Percentiles rank a stretch among this genome's conserved stretches.
Evolutionary conservation across 1,139 yeast genomes (phyloP).

Genomic region (Kluyveromyces sp.): DNA sequence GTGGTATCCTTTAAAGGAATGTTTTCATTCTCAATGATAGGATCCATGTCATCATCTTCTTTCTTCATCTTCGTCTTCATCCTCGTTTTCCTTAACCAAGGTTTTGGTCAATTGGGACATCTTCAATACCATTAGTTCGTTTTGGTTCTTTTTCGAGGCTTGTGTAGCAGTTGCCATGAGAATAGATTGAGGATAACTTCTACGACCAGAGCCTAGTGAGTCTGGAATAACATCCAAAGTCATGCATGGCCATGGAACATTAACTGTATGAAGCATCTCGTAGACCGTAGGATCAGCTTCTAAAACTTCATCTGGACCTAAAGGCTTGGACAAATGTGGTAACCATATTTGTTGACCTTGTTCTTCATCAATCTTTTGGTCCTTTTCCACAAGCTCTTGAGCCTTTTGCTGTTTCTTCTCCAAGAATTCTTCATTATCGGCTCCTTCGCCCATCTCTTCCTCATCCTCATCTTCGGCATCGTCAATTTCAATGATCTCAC

Average conservation of each 20-base stretch:
- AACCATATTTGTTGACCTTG: conserved; percentile 46
- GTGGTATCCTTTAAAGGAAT: conserved; percentile 77
- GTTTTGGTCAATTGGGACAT: conserved; percentile 79
- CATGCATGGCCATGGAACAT: conserved; percentile 95
- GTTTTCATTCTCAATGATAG: conserved; percentile 77
- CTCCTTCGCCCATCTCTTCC: conserved; percentile 41
- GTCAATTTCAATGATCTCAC: conserved; percentile 73
- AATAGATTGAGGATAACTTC: conserved; percentile 82
- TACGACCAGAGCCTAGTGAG: conserved; percentile 75
- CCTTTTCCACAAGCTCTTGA: conserved; percentile 30
- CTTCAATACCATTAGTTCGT: conserved; percentile 79
- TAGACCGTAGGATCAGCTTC: conserved; percentile 96
- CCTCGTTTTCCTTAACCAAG: conserved; percentile 68
- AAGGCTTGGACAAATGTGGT: conserved; percentile 81
- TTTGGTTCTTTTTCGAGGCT: conserved; percentile 79
- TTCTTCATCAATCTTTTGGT: conserved; percentile 27
- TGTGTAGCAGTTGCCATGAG: conserved; percentile 91
- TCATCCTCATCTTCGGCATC: conserved; percentile 55
- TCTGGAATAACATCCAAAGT: conserved; percentile 88
- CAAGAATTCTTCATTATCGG: conserved; percentile 22
- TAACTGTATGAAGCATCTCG: conserved; percentile 91
- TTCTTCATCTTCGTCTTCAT: conserved; percentile 64
- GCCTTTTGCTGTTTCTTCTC: conserved; percentile 30
- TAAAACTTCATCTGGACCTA: conserved; percentile 91
- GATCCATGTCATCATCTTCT: conserved; percentile 69